phyloP scores from a whole-genome alignment of 2,329 filamentous ascomycete species.

The Beauveria sp. region DNA sequence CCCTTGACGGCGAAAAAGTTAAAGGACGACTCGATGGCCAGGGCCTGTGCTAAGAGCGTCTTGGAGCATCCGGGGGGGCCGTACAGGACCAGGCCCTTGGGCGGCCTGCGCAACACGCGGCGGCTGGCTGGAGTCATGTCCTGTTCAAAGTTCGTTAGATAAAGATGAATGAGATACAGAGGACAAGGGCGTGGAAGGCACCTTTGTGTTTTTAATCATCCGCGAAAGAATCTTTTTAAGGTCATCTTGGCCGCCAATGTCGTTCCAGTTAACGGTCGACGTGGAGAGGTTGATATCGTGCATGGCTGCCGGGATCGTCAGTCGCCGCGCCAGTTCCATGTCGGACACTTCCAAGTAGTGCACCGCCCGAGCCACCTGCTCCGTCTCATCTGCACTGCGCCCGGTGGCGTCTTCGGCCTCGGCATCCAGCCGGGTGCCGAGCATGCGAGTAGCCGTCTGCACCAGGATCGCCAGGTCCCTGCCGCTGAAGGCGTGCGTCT shows the following conservation, averaged over 20 bases:
- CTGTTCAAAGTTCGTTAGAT: slow-evolving; percentile 14
- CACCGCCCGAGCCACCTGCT: neutral
- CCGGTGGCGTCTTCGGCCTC: slow-evolving; percentile 5
- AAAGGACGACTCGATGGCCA: slow-evolving; percentile 82
- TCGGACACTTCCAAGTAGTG: slow-evolving; percentile 38
- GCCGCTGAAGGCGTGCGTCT: slow-evolving; percentile 82
- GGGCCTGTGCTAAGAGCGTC: slow-evolving; percentile 82
- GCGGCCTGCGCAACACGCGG: slow-evolving; percentile 44
- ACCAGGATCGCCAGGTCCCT: slow-evolving; percentile 65
- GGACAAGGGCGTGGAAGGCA: slow-evolving; percentile 14
- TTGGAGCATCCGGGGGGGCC: slow-evolving; percentile 93
- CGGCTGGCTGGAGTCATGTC: slow-evolving; percentile 25
- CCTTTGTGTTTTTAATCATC: slow-evolving; percentile 38
- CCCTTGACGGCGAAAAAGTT: slow-evolving; percentile 95
- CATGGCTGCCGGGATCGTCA: slow-evolving; percentile 77
- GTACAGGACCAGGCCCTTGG: slow-evolving; percentile 81
- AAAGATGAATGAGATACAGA: neutral
- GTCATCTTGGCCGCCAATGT: slow-evolving; percentile 77
- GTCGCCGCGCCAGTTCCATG: slow-evolving; percentile 56
- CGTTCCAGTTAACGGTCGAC: slow-evolving; percentile 75
- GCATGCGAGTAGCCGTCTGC: slow-evolving; percentile 22
- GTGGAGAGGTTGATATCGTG: slow-evolving; percentile 83
- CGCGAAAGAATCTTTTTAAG: slow-evolving; percentile 57
- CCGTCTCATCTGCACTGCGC: neutral
- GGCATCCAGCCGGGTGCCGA: slow-evolving; percentile 19